These are phyloP conservation scores for Daldinia concentrica DNA, from an alignment of 495 filamentous ascomycete species.

Conservation along the genomic window DNA sequence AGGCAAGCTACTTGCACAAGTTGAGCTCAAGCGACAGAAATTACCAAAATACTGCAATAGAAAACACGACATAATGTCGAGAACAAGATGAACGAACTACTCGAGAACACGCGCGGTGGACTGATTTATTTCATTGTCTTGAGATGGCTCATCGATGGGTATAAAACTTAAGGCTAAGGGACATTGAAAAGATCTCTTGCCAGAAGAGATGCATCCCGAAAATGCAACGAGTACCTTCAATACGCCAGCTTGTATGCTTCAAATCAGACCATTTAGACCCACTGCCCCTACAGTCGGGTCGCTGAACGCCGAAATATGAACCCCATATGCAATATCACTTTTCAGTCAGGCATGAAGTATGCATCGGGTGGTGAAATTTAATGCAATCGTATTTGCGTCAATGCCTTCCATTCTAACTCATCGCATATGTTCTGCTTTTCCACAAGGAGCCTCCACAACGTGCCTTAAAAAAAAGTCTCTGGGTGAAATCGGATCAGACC, in stretches of 20 bases:
- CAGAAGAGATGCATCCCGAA: conserved; percentile 38
- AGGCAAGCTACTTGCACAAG: not conserved
- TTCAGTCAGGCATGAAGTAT: conserved; percentile 17
- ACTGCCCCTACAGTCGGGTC: conserved; percentile 1
- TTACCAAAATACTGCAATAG: not conserved
- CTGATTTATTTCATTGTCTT: conserved; percentile 24
- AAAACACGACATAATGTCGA: not conserved
- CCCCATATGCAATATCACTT: conserved; percentile 38
- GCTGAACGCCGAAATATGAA: conserved; percentile 27
- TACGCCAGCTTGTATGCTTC: conserved; percentile 29
- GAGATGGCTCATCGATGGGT: conserved; percentile 33
- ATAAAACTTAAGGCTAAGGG: conserved; percentile 24
- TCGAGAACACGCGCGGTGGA: not conserved
- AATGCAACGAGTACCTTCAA: conserved; percentile 31
- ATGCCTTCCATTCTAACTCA: conserved; percentile 34
- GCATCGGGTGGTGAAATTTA: conserved; percentile 12
- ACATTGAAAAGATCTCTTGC: conserved; percentile 33
- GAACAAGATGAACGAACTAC: not conserved
- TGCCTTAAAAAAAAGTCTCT: conserved; percentile 35
- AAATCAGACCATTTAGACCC: conserved; percentile 16
- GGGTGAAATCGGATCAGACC: conserved; percentile 40
- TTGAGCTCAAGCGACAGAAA: not conserved
- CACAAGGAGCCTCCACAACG: conserved; percentile 36
- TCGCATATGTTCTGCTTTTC: conserved; percentile 39
- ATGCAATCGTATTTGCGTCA: conserved; percentile 18